Evolutionary conservation across 2,329 filamentous ascomycete species (phyloP).

Genomic region (Ilyonectria destructans): DNA sequence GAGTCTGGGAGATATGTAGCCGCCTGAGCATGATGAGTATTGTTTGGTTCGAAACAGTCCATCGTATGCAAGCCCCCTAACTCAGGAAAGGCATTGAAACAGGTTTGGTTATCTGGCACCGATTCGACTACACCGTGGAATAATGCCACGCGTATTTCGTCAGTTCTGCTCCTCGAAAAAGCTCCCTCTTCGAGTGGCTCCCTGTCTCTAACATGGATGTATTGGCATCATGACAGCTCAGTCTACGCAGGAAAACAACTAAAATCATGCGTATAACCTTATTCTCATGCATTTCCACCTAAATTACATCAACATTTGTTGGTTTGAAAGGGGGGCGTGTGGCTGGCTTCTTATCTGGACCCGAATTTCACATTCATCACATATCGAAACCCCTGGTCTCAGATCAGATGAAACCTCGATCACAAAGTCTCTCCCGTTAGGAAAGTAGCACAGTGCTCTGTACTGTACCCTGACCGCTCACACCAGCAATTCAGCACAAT

Average conservation of each 20-base stretch:
- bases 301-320: neutral
- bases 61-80: too few species aligned
- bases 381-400: neutral
- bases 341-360: neutral
- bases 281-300: neutral
- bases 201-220: too few species aligned
- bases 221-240: too few species aligned
- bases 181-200: too few species aligned
- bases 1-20: conserved; percentile 22
- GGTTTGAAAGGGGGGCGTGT: neutral
- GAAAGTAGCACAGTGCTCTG: too few species aligned
- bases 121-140: neutral
- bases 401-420: neutral
- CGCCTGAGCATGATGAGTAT: conserved; percentile 5
- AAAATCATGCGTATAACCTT: neutral
- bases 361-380: neutral
- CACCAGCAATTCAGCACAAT: neutral
- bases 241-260: too few species aligned
- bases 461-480: too few species aligned
- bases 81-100: neutral
- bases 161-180: neutral
- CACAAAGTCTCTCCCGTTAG: neutral
- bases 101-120: neutral
- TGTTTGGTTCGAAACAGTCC: neutral
- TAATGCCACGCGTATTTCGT: neutral